These are phyloP conservation scores for Vickermania spadyakhi DNA, from an alignment of 208 protist species.

Conservation along the genomic window DNA sequence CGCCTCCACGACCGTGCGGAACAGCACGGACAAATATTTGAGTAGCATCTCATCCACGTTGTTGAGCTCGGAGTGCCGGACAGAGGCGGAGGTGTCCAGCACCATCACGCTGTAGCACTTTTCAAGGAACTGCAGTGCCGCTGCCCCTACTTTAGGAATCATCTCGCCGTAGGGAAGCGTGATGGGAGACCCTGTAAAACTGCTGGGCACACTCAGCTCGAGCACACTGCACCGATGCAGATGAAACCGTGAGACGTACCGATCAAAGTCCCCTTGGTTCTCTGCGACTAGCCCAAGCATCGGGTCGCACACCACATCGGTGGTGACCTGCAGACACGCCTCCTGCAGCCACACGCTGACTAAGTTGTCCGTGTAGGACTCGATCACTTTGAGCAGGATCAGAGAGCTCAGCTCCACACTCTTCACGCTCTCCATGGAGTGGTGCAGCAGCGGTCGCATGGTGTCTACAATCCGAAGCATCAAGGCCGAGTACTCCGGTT, in stretches of 20 bases:
- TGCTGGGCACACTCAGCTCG: constrained; percentile 45
- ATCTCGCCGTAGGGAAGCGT: constrained; percentile 62
- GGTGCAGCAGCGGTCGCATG: constrained; percentile 48
- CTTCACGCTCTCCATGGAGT: constrained; percentile 49
- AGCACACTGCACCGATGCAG: constrained; percentile 49
- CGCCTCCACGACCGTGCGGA: constrained; percentile 67
- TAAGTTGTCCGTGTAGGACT: constrained; percentile 67
- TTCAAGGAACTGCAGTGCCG: constrained; percentile 47
- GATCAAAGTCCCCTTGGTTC: constrained; percentile 37
- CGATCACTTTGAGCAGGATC: constrained; percentile 57
- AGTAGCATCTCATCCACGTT: constrained; percentile 88
- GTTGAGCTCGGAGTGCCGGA: constrained; percentile 83
- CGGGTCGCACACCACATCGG: constrained; percentile 53
- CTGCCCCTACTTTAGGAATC: constrained; percentile 54
- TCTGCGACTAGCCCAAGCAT: constrained; percentile 36
- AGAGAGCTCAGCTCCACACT: constrained; percentile 63
- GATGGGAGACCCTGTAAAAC: constrained; percentile 29
- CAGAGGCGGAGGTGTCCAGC: constrained; percentile 34
- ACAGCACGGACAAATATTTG: constrained; percentile 82
- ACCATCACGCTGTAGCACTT: constrained; percentile 73
- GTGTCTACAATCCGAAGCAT: constrained; percentile 51
- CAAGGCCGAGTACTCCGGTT: constrained; percentile 39
- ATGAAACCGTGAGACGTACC: constrained; percentile 48
- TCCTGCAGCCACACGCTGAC: constrained; percentile 76
- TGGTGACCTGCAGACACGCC: constrained; percentile 53